A percentile compares a stretch with the other conserved stretches of the same genome.
Conservation (phyloP, 2,329 filamentous ascomycete species). For the Trichoderma hamatum region DNA sequence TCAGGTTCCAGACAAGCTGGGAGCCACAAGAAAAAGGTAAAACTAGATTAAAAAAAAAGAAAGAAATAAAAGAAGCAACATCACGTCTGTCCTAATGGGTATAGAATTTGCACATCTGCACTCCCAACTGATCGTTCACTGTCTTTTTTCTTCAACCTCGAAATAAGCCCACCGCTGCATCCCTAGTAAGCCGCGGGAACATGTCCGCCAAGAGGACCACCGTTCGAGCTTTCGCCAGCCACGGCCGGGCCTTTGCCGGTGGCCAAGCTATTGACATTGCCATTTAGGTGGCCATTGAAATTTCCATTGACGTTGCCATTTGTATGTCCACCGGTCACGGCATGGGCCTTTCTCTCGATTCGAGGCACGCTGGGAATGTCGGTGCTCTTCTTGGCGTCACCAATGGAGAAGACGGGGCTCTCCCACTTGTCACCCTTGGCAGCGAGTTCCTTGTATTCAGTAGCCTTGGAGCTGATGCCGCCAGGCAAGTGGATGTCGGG, state of each 20-base stretch:
- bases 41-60: neutral
- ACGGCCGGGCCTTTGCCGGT: constrained; percentile 17
- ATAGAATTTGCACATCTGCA: constrained; percentile 27
- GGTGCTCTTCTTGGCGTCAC: constrained; percentile 70
- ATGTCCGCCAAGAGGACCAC: constrained; percentile 21
- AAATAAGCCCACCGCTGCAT: constrained; percentile 25
- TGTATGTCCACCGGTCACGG: constrained; percentile 24
- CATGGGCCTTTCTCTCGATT: constrained; percentile 51
- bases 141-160: constrained; percentile 14
- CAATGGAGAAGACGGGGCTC: constrained; percentile 89
- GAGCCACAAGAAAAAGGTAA: neutral
- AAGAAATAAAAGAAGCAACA: neutral
- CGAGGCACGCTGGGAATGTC: constrained; percentile 67
- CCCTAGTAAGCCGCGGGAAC: constrained; percentile 30
- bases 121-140: constrained; percentile 11
- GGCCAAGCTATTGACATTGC: constrained; percentile 12
- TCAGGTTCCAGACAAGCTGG: neutral
- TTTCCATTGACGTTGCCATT: neutral
- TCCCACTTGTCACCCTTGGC: constrained; percentile 91
- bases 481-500: constrained; percentile 77
- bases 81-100: constrained; percentile 28
- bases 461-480: constrained; percentile 90
- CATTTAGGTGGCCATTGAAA: neutral
- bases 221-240: neutral
- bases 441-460: constrained; percentile 87